Conservation (phyloP, 176 grass and related monocot species). For the Eleusine indica region DNA sequence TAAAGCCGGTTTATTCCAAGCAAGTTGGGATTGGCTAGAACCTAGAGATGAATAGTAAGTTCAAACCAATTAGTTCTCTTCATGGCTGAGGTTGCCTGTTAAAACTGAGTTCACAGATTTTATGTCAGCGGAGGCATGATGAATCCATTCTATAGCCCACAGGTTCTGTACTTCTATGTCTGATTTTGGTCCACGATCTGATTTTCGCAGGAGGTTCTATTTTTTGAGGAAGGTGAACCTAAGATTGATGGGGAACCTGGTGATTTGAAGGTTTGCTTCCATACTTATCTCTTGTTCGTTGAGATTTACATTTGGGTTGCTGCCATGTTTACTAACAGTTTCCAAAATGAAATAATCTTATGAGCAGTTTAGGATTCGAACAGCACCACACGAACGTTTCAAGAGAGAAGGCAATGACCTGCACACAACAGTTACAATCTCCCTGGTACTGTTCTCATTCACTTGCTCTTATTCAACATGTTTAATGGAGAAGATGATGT, state of each 20-base stretch:
- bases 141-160: background rate
- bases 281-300: background rate
- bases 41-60: background rate
- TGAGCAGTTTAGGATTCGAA: constrained; percentile 89
- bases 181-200: constrained; percentile 5
- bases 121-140: background rate
- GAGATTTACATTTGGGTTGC: background rate
- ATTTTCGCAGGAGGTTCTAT: constrained; percentile 75
- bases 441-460: constrained; percentile 60
- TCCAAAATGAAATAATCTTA: constrained; percentile 29
- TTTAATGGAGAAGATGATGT: constrained; percentile 6
- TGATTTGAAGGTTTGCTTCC: constrained; percentile 80
- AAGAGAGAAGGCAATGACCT: constrained; percentile 93
- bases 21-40: background rate
- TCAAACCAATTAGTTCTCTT: background rate
- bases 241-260: constrained; percentile 97
- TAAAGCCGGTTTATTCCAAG: background rate
- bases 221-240: constrained; percentile 98
- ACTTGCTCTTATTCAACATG: background rate
- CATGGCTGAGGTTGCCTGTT: background rate
- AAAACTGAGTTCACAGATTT: background rate
- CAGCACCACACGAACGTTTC: constrained; percentile 80
- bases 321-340: constrained; percentile 29
- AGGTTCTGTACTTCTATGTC: background rate
- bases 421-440: constrained; percentile 79